Evolutionary conservation across 108 stramenopile species (phyloP), one percentile per base, ranked within the genome.

Genomic region (Pseudonitzschia multiseries): DNA sequence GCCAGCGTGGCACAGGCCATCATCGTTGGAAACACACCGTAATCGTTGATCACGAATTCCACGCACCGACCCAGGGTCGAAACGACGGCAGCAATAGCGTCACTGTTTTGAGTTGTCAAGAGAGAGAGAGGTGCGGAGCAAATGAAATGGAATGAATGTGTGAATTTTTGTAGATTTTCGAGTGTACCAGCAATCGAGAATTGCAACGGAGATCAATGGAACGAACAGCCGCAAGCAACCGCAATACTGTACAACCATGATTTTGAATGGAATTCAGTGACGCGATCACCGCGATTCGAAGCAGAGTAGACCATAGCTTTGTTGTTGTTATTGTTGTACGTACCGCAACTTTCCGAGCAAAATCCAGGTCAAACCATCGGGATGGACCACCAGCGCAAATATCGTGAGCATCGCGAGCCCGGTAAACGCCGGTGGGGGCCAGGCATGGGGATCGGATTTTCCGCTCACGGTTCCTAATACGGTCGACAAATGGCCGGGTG

Each of bases 341-440:
- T 70, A 89, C 81, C 82, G 74, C 21, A 84, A 32, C 72, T 84
- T 90, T 31, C 87, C 82, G 62, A 87, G 32, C 65, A 87, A 52
- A 22, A 87, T 71, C 89, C 89, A 90, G 22, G 89, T 90, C 28
- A 81, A 46, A 22, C 89, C 89, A 74, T 90, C 89, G 0, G 89
- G 89, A 77, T 90, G 89, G 17, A 86, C 80, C 27, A 87, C 78
- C 18, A 90, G 71, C 12, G 85, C 85, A 24, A 87, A 63, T n/a
- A 82, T 42, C 4, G 89, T 87, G 0, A 87, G 53, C 8, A 83
- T 13, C n/a, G 85, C 83, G 28, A 90, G 76, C 13, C 69, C 71
- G 17, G 79, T 77, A 14, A 90, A 78, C 12, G 78, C 81, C 22
- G 86, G 86, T 18, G 85, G 84, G 4, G 87, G 77, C 81, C 84